Evolutionary conservation across 1,284 basidiomycete genomes (phyloP).

Genomic region (Meripilus lineatus): DNA sequence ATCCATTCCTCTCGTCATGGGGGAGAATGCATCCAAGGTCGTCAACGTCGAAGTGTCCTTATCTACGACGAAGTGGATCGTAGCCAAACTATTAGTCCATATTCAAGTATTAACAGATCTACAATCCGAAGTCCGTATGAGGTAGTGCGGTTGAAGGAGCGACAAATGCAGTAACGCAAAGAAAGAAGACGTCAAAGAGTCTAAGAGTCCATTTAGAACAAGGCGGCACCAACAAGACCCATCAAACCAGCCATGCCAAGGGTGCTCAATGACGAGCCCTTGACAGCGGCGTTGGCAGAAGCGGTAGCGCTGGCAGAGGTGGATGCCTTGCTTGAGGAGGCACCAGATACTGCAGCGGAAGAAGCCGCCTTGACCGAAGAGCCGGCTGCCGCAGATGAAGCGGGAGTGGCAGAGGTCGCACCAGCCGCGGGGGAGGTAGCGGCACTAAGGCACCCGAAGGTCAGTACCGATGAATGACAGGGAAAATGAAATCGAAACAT

Average conservation of each 20-base stretch:
- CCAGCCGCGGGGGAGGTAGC: background rate
- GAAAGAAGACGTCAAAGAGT: slow-evolving; percentile 4
- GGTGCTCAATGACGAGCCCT: slow-evolving; percentile 19
- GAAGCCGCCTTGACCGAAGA: slow-evolving; percentile 12
- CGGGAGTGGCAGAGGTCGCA: slow-evolving; percentile 17
- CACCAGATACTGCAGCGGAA: slow-evolving; percentile 15
- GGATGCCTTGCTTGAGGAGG: slow-evolving; percentile 6
- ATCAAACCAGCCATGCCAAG: slow-evolving; percentile 41
- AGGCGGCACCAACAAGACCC: slow-evolving; percentile 43
- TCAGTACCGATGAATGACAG: background rate
- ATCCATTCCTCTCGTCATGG: slow-evolving; percentile 2
- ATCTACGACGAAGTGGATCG: too few species aligned
- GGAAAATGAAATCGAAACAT: background rate
- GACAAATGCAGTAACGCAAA: slow-evolving; percentile 7
- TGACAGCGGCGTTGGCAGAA: slow-evolving; percentile 13
- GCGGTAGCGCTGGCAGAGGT: slow-evolving; percentile 17
- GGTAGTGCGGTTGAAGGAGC: slow-evolving; percentile 7
- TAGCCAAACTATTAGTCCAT: background rate
- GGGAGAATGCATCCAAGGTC: too few species aligned
- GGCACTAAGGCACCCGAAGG: background rate
- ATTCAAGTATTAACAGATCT: background rate
- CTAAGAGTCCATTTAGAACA: slow-evolving; percentile 34
- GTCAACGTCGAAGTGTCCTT: too few species aligned
- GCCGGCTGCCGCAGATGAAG: slow-evolving; percentile 16
- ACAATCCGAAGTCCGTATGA: slow-evolving; percentile 1